Evolutionary conservation across 306 rosid species (phyloP), one percentile per base, ranked within the genome.

Genomic region (Amphicarpaea edgeworthii): DNA sequence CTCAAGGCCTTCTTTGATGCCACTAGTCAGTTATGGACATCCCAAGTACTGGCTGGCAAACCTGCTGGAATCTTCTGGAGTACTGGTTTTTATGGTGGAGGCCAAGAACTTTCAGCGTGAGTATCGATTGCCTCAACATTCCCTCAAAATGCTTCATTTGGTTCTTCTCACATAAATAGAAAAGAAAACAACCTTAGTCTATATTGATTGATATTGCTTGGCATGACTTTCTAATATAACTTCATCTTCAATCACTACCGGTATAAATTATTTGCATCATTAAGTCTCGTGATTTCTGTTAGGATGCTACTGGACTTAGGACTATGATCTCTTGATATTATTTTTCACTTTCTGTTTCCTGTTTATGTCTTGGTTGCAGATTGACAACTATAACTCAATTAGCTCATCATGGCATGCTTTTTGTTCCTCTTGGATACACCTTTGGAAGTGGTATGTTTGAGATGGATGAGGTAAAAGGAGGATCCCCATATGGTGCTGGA

Each of bases 41-140:
- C 86, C 19, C 97, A 94, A 90, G 87, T 92, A 34, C 95, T 94
- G 47, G 96, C 98, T 24, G 97, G 98, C 24, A 94, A 94, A 73
- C 98, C 97, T 73, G 98, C 97, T 38, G 98, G 98, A 73, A 81
- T 94, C 79, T 94, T 94, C 77, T 94, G 96, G 98, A 94, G 98
- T 78, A 94, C 96, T 53, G 98, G 98, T 45, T 94, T 92, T 78
- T 85, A 88, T 54, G 97, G 97, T 8, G 98, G 98, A 72, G 98
- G 98, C 62, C 97, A 94, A 76, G 98, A 94, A 83, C 92, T 94
- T 9, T 88, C 97, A 1, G 96, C 98, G 96, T 94, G 68, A 83
- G 97, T 86, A 75, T 50, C 10, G n/a, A n/a, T n/a, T n/a, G 15
- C 34, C 32, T 58, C 14, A 2, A 63, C 24, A 19, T 49, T 73